Evolutionary conservation across 208 protist species (phyloP).

Genomic region (Leishmania tarentolae): DNA sequence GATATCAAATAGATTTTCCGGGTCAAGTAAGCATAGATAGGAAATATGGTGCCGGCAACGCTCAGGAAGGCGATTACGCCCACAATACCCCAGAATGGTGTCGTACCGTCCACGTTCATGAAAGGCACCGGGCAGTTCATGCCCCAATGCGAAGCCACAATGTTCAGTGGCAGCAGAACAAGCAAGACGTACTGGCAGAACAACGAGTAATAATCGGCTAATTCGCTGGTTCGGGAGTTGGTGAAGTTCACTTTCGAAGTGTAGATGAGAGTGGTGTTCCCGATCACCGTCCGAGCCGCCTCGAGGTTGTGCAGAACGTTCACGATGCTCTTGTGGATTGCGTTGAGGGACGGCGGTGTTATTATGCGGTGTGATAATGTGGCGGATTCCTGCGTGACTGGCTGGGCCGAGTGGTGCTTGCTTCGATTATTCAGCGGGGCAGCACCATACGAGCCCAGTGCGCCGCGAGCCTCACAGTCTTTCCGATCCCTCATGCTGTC

Average conservation of each 20-base stretch:
- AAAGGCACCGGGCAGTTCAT: slow-evolving; percentile 70
- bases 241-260: slow-evolving; percentile 42
- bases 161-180: slow-evolving; percentile 50
- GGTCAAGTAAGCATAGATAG: slow-evolving; percentile 47
- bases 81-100: slow-evolving; percentile 57
- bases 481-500: background rate
- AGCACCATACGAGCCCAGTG: background rate
- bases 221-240: slow-evolving; percentile 48
- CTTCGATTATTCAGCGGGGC: background rate
- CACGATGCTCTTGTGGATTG: slow-evolving; percentile 29
- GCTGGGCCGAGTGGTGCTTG: background rate
- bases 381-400: background rate
- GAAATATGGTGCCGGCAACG: slow-evolving; percentile 29
- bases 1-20: slow-evolving; percentile 40
- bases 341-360: slow-evolving; percentile 11
- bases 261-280: slow-evolving; percentile 73
- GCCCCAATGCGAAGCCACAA: slow-evolving; percentile 66
- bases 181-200: slow-evolving; percentile 51
- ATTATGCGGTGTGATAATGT: background rate
- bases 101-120: slow-evolving; percentile 26
- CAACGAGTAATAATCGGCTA: slow-evolving; percentile 55
- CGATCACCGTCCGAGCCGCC: slow-evolving; percentile 44
- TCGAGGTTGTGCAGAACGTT: slow-evolving; percentile 46
- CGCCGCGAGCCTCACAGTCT: background rate
- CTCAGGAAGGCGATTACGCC: slow-evolving; percentile 31